Conservation (phyloP, 1,284 basidiomycete species). For the Tilletia horrida region DNA sequence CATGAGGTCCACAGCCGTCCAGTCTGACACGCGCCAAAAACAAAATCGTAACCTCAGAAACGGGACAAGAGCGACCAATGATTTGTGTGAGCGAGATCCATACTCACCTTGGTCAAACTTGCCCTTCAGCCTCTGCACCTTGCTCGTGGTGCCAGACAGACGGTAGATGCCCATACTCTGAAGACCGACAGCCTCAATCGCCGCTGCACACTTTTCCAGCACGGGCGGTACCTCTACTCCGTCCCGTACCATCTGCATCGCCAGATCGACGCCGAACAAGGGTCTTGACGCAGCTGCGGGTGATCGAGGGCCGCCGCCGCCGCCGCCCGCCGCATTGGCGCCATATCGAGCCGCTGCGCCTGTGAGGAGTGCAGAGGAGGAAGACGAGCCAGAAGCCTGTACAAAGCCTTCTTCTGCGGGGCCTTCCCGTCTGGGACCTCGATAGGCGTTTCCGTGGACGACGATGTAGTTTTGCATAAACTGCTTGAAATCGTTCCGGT, state of each 20-base stretch:
- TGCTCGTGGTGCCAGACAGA: conserved; percentile 83
- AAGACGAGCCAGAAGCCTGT: conserved; percentile 7
- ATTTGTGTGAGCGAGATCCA: no score
- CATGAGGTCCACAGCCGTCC: conserved; percentile 45
- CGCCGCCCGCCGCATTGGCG: neutral
- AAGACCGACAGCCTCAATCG: conserved; percentile 74
- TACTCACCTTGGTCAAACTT: conserved; percentile 67
- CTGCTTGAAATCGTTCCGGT: conserved; percentile 85
- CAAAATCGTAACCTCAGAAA: no score
- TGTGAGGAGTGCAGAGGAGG: neutral
- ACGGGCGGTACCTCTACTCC: conserved; percentile 82
- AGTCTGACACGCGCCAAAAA: conserved; percentile 38
- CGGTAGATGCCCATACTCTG: conserved; percentile 86
- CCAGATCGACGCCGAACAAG: conserved; percentile 79
- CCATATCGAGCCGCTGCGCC: conserved; percentile 4
- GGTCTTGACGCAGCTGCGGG: conserved; percentile 45
- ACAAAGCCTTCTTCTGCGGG: conserved; percentile 56
- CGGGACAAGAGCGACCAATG: no score
- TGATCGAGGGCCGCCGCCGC: neutral
- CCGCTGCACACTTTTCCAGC: conserved; percentile 81
- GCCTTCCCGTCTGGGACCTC: conserved; percentile 54
- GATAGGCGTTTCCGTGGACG: conserved; percentile 66
- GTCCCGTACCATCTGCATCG: conserved; percentile 85
- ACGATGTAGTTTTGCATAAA: conserved; percentile 95
- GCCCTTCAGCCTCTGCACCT: conserved; percentile 78